These are phyloP conservation scores for Pyrenula aspistea DNA, from an alignment of 495 filamentous ascomycete genomes.

Conservation along the genomic window DNA sequence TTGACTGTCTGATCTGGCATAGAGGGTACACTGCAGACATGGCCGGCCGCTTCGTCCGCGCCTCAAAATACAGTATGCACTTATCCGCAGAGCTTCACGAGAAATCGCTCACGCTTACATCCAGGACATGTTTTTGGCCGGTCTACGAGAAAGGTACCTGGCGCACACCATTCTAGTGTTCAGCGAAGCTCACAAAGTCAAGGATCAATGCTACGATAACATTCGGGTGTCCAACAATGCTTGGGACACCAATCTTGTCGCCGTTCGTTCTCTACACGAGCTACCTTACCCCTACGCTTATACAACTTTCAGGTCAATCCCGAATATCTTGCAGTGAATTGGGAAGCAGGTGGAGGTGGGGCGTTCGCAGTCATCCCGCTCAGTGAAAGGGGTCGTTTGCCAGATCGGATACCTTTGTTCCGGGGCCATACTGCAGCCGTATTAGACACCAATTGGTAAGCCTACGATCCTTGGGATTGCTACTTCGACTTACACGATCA, in stretches of 20 bases:
- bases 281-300: conserved; percentile 11
- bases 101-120: conserved; percentile 15
- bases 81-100: conserved; percentile 4
- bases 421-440: conserved; percentile 91
- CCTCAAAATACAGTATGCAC: conserved; percentile 93
- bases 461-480: conserved; percentile 4
- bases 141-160: conserved; percentile 71
- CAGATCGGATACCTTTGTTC: conserved; percentile 89
- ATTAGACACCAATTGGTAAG: conserved; percentile 94
- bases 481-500: conserved; percentile 27
- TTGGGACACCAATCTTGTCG: conserved; percentile 97
- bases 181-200: conserved; percentile 6
- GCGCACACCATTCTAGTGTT: conserved; percentile 5
- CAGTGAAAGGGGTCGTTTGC: conserved; percentile 74
- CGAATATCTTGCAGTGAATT: conserved; percentile 93
- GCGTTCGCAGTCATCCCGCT: conserved; percentile 95
- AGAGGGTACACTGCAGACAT: conserved; percentile 30
- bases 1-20: background rate
- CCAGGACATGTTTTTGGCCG: conserved; percentile 96
- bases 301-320: conserved; percentile 62
- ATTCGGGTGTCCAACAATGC: conserved; percentile 89
- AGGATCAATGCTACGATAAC: conserved; percentile 96
- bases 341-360: conserved; percentile 93
- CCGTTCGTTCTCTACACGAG: conserved; percentile 40
- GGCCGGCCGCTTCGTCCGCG: conserved; percentile 94